phyloP scores from a whole-genome alignment of 2,329 filamentous ascomycete genomes.

The Helicocarpus griseus region DNA sequence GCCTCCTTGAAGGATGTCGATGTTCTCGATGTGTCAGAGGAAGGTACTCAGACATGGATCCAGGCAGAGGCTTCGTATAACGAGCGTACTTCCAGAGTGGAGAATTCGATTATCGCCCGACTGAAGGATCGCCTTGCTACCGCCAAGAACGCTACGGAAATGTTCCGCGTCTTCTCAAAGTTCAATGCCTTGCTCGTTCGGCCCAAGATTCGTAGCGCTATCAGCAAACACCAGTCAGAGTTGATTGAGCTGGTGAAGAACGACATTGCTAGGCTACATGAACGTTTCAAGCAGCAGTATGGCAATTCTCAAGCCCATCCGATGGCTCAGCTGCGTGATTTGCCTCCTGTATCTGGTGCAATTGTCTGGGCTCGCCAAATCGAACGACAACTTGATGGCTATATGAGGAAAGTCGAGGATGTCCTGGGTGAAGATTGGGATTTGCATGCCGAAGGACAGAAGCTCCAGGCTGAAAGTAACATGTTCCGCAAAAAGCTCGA shows the following conservation, averaged over 20 bases:
- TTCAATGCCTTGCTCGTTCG: conserved; percentile 98
- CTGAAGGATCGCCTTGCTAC: conserved; percentile 86
- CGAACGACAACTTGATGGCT: conserved; percentile 85
- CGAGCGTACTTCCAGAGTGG: conserved; percentile 89
- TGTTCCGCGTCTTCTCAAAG: conserved; percentile 99
- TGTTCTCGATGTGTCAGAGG: conserved; percentile 78
- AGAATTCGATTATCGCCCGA: conserved; percentile 96
- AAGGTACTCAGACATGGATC: conserved; percentile 86
- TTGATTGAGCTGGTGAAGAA: conserved; percentile 97
- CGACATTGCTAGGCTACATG: conserved; percentile 85
- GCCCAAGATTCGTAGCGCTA: conserved; percentile 97
- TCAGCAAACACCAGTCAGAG: conserved; percentile 95
- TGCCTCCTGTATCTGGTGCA: conserved; percentile 90
- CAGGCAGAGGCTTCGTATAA: conserved; percentile 95
- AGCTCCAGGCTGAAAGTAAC: conserved; percentile 81
- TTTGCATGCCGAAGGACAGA: conserved; percentile 87
- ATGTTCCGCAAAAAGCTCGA: conserved; percentile 95
- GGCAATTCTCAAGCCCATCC: conserved; percentile 95
- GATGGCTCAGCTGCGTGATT: conserved; percentile 93
- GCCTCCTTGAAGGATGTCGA: conserved; percentile 91
- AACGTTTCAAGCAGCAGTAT: conserved; percentile 98
- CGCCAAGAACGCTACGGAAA: conserved; percentile 95
- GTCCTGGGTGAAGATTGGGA: conserved; percentile 93
- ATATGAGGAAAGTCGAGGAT: conserved; percentile 99
- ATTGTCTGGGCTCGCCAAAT: conserved; percentile 98